A percentile compares a stretch with the other conserved stretches of the same genome.
phyloP scores from a whole-genome alignment of 2,329 filamentous ascomycete genomes.

The Colletotrichum echinochloae region DNA sequence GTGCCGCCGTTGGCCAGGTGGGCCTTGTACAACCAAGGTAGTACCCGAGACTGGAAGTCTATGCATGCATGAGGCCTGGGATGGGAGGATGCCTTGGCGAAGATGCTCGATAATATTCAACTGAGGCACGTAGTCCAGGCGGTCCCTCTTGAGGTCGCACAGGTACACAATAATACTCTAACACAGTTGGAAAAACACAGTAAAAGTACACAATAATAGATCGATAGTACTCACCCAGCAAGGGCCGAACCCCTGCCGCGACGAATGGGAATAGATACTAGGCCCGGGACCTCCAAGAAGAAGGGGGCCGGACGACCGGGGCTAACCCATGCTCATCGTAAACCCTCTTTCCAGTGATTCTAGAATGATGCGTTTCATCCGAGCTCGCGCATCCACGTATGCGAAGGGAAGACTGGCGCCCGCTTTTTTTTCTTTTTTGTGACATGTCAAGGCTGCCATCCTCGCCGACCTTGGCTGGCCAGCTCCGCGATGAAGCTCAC shows the following conservation, averaged over 20 bases:
- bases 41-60: constrained; percentile 2
- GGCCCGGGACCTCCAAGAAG: neutral
- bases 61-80: neutral
- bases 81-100: neutral
- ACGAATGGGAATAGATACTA: constrained; percentile 18
- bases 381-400: neutral
- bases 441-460: neutral
- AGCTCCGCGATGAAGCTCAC: neutral
- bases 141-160: no score
- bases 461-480: neutral
- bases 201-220: no score
- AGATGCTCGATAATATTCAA: neutral
- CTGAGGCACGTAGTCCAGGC: no score
- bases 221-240: no score
- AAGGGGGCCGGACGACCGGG: constrained; percentile 16
- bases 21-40: neutral
- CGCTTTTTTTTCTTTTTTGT: no score
- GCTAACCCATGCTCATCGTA: constrained; percentile 20
- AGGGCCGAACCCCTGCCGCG: neutral
- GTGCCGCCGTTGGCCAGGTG: constrained; percentile 2
- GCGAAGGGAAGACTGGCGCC: neutral
- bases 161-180: no score
- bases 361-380: constrained; percentile 37
- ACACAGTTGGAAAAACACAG: no score
- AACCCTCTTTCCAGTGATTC: constrained; percentile 33